Base-by-base conservation (phyloP, 768 basidiomycete species). In the Amanita molliuscula region DNA sequence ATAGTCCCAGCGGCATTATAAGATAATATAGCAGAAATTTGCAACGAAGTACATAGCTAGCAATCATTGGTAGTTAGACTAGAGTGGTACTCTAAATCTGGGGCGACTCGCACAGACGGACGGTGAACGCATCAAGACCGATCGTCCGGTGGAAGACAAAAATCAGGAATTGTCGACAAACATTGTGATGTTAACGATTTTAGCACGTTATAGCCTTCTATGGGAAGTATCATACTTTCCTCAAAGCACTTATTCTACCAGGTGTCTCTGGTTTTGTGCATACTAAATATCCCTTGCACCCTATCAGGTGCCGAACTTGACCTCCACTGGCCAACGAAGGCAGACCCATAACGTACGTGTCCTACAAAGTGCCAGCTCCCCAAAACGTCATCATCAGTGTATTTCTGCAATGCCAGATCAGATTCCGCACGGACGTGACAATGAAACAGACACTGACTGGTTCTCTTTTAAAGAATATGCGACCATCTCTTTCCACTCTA, bases 321-420 rank as follows among this genome's bases (percentile, higher is more conserved):
- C 42, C 70, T 59, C 76, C 80, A 81, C 25, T 69, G 67, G 15
- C 82, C 82, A 25, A 77, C 73, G 53, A 84, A 67, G 21, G 72
- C 71, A 33, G 59, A 58, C 25, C 70, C 72, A 52, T 72, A 73
- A 46, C 66, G 67, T 33, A 83, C 47, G 48, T 74, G 72, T 10
- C 81, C 82, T 55, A 77, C 72, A 51, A 82, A 82, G 29, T 76
- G 64, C 77, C 79, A 80, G 2, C 65, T 69, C 40, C 76, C 79
- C 47, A 68, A 58, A 37, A 63, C 62, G 47, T 63, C 62, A 35
- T 72, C 69, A 25, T 65, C 68, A 23, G 51, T 50, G 42, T 65
- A 58, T 58, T 77, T 75, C 77, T 81, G 6, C 15, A 21, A 35
- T 7, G 16, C 40, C 11, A 29, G 21, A 43, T 43, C 37, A 38